Evolutionary conservation across 805 yeast genomes (phyloP), one percentile per base, ranked within the genome.

Genomic region (Yamadazyma sp.): DNA sequence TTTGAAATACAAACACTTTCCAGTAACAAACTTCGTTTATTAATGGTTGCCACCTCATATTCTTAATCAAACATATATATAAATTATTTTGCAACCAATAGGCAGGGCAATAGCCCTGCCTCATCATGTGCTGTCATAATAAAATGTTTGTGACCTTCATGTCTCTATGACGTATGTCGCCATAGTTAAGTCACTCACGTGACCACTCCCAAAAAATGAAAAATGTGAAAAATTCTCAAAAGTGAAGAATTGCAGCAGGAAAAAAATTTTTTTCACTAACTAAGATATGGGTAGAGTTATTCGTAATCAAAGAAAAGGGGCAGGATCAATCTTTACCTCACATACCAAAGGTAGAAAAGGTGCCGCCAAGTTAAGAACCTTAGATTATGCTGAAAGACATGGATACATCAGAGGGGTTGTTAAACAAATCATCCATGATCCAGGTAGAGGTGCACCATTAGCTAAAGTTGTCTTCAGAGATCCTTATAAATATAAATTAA

Each of bases 241-340:
- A 20, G 9, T 20, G 7, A 10, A 7, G 23, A 20, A 20, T 20
- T 7, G 55, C 53, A 49, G n/a, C n/a, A n/a, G n/a, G 23, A 20
- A 20, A 20, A 20, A 20, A 20, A 20, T n/a, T n/a, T n/a, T n/a
- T n/a, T n/a, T n/a, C n/a, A n/a, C n/a, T n/a, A n/a, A n/a, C n/a
- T n/a, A n/a, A 28, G 20, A 10, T 23, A 7, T 61, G 80, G 96
- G 96, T 86, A 87, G 98, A 84, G 99, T 93, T 78, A 93, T 93
- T 81, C 95, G 98, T 80, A 93, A 93, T 84, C 99, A 93, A 84
- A 89, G 99, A 88, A 93, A 93, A 81, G 98, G 98, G 85, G 96
- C 96, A 75, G 98, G 98, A 70, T 91, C 98, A 66, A 88, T 93
- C 82, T 93, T 93, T 88, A 84, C 95, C 71, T 82, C 98, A 66